Evolutionary conservation across 2,329 filamentous ascomycete genomes (phyloP).

Genomic region (Botrytis medusae): DNA sequence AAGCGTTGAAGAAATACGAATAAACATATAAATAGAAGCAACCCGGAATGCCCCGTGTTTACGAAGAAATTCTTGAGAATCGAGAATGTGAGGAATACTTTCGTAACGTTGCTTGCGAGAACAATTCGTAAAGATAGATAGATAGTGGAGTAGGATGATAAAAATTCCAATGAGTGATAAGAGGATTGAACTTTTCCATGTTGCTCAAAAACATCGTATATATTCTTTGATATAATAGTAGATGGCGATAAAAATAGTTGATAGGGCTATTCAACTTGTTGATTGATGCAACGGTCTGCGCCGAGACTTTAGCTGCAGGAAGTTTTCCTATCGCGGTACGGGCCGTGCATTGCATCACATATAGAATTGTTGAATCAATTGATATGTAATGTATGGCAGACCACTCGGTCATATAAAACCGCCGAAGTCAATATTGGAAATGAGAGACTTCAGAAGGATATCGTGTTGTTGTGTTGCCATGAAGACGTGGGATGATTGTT

Average conservation of each 20-base stretch:
- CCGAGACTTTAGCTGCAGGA: conserved; percentile 13
- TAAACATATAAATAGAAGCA: conserved; percentile 1
- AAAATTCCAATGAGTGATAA: conserved; percentile 1
- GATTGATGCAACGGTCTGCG: not conserved
- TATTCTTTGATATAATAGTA: conserved; percentile 2
- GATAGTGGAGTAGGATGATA: conserved; percentile 2
- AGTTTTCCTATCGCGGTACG: conserved; percentile 18
- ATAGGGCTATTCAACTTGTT: not conserved
- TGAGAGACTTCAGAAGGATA: not conserved
- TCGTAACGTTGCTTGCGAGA: conserved; percentile 16
- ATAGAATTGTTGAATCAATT: conserved; percentile 13
- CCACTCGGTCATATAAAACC: conserved; percentile 18
- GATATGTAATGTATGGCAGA: conserved; percentile 15
- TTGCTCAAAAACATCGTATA: conserved; percentile 2
- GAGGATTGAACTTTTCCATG: not conserved
- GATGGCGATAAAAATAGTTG: conserved; percentile 2
- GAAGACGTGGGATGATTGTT: conserved; percentile 6
- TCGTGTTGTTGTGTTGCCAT: conserved; percentile 1
- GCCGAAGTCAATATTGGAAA: conserved; percentile 6
- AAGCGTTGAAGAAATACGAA: not conserved
- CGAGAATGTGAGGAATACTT: not conserved
- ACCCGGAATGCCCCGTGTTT: not conserved
- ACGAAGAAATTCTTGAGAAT: not conserved
- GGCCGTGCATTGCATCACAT: conserved; percentile 18
- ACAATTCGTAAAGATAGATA: not conserved